Evolutionary conservation across 768 basidiomycete genomes (phyloP).

Genomic region (Hypholoma fasciculare): DNA sequence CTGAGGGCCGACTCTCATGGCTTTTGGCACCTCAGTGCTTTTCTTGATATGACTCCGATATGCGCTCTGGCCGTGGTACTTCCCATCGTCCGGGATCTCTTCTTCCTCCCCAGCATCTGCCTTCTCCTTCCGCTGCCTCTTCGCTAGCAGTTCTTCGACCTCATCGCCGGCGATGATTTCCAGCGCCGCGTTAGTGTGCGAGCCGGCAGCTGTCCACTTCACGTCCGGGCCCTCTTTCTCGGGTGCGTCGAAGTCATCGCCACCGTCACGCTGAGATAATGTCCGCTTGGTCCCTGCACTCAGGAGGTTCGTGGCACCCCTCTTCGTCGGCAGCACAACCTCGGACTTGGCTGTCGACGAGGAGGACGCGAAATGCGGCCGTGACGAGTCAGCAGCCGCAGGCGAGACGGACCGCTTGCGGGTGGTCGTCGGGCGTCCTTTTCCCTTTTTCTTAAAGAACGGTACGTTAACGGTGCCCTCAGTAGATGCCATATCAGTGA

Average conservation of each 20-base stretch:
- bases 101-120: conserved; percentile 50
- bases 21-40: conserved; percentile 81
- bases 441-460: conserved; percentile 83
- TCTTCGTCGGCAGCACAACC: conserved; percentile 79
- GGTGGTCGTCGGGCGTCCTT: conserved; percentile 71
- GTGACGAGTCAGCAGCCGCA: conserved; percentile 26
- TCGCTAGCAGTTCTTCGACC: conserved; percentile 73
- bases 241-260: conserved; percentile 46
- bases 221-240: conserved; percentile 68
- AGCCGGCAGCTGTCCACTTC: conserved; percentile 76
- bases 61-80: conserved; percentile 83
- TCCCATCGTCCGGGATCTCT: conserved; percentile 75
- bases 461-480: conserved; percentile 56
- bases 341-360: conserved; percentile 53
- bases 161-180: conserved; percentile 86
- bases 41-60: conserved; percentile 83
- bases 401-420: conserved; percentile 79
- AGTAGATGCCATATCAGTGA: conserved; percentile 34
- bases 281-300: conserved; percentile 51
- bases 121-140: conserved; percentile 60
- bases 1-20: conserved; percentile 84
- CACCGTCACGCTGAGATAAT: conserved; percentile 64
- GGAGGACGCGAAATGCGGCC: conserved; percentile 24
- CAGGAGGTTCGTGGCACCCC: conserved; percentile 66
- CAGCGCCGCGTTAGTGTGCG: conserved; percentile 69